Base-by-base conservation (phyloP, 1,284 basidiomycete species). In the Boletus semigastroideus region DNA sequence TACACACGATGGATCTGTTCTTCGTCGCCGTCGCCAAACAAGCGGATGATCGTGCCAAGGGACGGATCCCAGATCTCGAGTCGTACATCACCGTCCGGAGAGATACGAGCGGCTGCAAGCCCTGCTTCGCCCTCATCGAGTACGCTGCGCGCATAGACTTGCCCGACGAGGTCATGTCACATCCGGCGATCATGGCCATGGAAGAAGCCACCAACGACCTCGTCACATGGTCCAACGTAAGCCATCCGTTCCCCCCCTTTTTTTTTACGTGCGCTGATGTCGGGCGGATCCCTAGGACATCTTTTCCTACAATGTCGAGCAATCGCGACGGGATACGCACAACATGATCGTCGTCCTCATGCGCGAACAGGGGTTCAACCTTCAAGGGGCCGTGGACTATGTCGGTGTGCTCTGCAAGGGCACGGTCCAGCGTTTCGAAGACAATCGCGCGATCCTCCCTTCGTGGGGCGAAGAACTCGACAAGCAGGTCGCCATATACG, bases 231-330 rank as follows among this genome's bases (percentile, higher is more conserved):
- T 80, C 78, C 27, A 84, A 84, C 61, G 82, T 83, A 63, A 60
- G 73, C 46, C 38, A 28, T 20, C 3, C 20, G 8, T 25, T n/a
- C 46, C n/a, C n/a, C n/a, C n/a, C n/a, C n/a, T 5, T 6, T 34
- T 42, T 39, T 7, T 6, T 34, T 42, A 38, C 8, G 2, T 39
- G 17, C 4, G 5, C 42, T 68, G 27, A 53, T 46, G 22, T 33
- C 19, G 44, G n/a, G n/a, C n/a, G n/a, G 46, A 33, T 34, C 38
- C 41, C 2, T 44, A 84, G 82, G 82, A 84, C 54, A 78, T 84
- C 28, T 82, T 79, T 59, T 84, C 83, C 0, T 84, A 80, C 64
- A 83, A 83, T 49, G 77, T 78, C 46, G 83, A 84, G 59, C 83
- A 84, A 65, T 75, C 79, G 9, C 74, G 75, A 17, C 74, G 72